These are phyloP conservation scores for Onygenales sp. DNA, from an alignment of 2,329 filamentous ascomycete genomes.

Conservation along the genomic window DNA sequence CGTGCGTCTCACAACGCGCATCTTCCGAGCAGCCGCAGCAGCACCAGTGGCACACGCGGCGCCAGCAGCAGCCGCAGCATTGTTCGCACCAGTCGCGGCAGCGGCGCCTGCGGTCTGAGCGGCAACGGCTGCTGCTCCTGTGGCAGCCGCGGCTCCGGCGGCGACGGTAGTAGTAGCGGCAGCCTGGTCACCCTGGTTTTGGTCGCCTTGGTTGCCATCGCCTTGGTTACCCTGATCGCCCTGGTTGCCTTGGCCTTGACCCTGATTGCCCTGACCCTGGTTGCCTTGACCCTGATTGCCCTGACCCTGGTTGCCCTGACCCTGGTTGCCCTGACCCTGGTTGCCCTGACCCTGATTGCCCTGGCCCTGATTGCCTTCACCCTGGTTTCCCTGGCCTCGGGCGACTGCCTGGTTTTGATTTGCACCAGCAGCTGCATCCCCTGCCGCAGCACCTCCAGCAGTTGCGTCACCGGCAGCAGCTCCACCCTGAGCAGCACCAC, in stretches of 20 bases:
- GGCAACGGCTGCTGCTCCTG: neutral
- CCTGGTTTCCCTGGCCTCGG: neutral
- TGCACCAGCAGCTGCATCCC: neutral
- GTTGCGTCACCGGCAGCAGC: neutral
- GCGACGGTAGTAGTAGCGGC: neutral
- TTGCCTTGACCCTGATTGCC: no score
- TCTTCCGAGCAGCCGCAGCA: neutral
- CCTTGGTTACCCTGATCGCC: no score
- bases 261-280: no score
- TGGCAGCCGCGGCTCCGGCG: neutral
- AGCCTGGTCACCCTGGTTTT: neutral
- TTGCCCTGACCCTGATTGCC: no score
- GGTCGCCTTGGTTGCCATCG: neutral
- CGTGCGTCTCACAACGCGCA: neutral
- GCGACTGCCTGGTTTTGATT: neutral
- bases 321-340: no score
- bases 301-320: no score
- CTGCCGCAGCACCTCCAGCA: neutral
- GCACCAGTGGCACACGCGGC: neutral
- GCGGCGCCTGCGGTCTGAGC: neutral
- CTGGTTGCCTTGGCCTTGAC: no score
- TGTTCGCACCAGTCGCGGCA: neutral
- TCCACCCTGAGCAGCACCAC: neutral
- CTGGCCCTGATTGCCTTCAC: neutral
- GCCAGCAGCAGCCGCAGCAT: neutral